Conservation (phyloP, 2,329 filamentous ascomycete species). For the Colletotrichum agaves region DNA sequence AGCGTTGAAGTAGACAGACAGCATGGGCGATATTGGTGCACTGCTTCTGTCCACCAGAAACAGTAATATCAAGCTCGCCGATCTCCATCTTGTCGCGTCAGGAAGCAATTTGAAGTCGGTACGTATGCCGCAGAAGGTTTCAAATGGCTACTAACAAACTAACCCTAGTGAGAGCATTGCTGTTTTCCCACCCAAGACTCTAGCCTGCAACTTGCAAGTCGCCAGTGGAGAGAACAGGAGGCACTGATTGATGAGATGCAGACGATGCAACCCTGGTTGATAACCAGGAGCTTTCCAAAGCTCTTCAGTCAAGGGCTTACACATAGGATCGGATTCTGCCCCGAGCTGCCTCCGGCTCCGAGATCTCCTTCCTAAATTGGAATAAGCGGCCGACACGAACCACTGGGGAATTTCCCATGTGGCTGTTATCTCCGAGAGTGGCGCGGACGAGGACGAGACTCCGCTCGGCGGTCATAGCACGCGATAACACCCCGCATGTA, state of each 20-base stretch:
- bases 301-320: no score
- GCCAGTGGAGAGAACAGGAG: no score
- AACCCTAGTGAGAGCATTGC: no score
- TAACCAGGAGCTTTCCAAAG: no score
- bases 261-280: no score
- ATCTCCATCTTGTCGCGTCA: conserved; percentile 88
- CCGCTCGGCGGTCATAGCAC: conserved; percentile 29
- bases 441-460: conserved; percentile 8
- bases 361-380: neutral
- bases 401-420: neutral
- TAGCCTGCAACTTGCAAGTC: no score
- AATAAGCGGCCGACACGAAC: no score
- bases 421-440: conserved; percentile 15
- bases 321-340: no score
- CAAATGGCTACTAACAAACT: no score
- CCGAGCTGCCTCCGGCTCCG: no score
- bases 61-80: conserved; percentile 92
- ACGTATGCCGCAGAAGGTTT: conserved; percentile 73
- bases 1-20: conserved; percentile 75
- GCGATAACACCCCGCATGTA: conserved; percentile 34
- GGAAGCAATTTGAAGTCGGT: conserved; percentile 92
- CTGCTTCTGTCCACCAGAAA: conserved; percentile 95
- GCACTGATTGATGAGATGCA: no score
- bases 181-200: no score
- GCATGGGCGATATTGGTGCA: conserved; percentile 92